Percentiles rank a stretch among this genome's conserved stretches.
Evolutionary conservation across 2,329 filamentous ascomycete genomes (phyloP).

Genomic region (Trichoderma oligosporum): DNA sequence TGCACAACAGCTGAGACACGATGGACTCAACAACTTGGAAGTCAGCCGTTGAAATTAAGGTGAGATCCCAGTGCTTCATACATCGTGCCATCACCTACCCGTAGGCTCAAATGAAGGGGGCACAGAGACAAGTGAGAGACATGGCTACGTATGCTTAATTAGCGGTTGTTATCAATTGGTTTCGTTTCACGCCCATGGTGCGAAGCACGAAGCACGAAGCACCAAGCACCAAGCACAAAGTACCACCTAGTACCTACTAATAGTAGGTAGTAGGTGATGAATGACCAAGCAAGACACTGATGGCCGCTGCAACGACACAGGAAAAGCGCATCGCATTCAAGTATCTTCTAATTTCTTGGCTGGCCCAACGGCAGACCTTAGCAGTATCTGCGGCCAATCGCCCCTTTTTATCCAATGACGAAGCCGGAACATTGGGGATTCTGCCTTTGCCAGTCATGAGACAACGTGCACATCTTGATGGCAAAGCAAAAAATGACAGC

Average conservation of each 20-base stretch:
- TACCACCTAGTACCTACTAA: not conserved
- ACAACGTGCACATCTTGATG: constrained; percentile 18
- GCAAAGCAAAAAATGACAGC: not conserved
- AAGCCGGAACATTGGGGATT: not conserved
- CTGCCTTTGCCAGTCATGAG: constrained; percentile 19
- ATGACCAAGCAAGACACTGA: constrained; percentile 16
- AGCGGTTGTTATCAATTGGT: constrained; percentile 2
- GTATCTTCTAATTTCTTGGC: constrained; percentile 14
- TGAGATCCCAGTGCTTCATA: not conserved
- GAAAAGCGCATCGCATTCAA: not conserved
- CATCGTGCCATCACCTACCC: not conserved
- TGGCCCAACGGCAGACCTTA: not conserved
- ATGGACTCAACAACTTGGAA: constrained; percentile 16
- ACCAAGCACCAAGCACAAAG: no score
- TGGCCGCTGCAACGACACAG: not conserved
- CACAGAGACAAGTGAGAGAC: constrained; percentile 15
- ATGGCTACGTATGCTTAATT: constrained; percentile 19
- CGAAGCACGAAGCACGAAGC: no score
- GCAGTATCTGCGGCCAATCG: not conserved
- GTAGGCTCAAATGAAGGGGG: constrained; percentile 6
- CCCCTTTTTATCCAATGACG: constrained; percentile 11
- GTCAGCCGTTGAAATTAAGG: constrained; percentile 15
- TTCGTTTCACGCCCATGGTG: constrained; percentile 16
- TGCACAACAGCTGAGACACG: constrained; percentile 9
- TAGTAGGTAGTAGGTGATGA: no score